Evolutionary conservation across 140 eudicot genomes (phyloP), one percentile per base, ranked within the genome.

Genomic region (Bidens hawaiensis): DNA sequence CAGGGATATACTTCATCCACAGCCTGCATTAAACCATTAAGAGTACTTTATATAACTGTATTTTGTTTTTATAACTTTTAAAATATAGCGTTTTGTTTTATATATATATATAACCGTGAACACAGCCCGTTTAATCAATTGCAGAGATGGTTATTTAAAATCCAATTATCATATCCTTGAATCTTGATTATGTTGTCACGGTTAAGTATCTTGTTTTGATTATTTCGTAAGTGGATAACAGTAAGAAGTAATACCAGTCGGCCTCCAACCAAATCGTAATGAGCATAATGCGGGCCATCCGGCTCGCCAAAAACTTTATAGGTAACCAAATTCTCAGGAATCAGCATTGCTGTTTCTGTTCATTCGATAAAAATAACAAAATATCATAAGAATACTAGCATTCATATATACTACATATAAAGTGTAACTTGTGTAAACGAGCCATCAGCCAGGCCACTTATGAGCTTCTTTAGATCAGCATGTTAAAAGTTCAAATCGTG

Each of bases 241-340:
- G 58, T 15, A 54, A 57, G 38, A 50, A 33, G 11, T 10, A 66
- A 17, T 78, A 93, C 99, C 96, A 80, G 48, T 64, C 83, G 79
- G 22, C 95, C 95, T 2, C 99, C 99, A 66, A 93, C 96, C 68
- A 93, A 69, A 71, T 93, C 99, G 71, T 93, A 93, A 68, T 88
- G 99, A 58, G 94, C 96, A 69, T 88, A 88, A 81, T 88, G 95
- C 6, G 93, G 85, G 59, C 99, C 96, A 66, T 78, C 77, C 22
- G 81, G 73, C 58, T 85, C 81, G 67, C 99, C 99, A 67, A 93
- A 79, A 43, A 93, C 66, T 73, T 85, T 93, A 62, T 88, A 93
- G 7, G 87, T 82, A 38, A 93, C 88, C 81, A 88, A 63, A 43
- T 73, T 40, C 70, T 88, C 79, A 34, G 96, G 94, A 67, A 93